Evolutionary conservation across 306 rosid species (phyloP).

Genomic region (Acmispon strigosus): DNA sequence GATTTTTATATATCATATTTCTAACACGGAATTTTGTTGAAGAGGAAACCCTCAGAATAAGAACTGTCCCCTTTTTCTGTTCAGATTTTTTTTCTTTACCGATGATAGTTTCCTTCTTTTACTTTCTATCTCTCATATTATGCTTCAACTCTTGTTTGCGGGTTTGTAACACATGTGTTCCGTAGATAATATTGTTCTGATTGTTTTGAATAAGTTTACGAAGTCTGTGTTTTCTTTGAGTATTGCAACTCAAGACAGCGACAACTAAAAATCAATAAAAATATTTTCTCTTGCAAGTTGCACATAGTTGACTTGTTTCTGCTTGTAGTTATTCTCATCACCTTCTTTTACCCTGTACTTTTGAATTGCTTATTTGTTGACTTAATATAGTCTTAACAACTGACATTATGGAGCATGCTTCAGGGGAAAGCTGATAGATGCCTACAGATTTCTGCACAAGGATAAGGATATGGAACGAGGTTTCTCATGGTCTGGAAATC

Average conservation of each 20-base stretch:
- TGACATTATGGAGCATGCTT: constrained; percentile 24
- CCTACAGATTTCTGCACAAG: constrained; percentile 74
- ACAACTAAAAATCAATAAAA: neutral
- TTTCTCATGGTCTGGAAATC: constrained; percentile 97
- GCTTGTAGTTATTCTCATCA: neutral
- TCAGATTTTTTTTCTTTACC: neutral
- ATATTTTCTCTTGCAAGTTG: constrained; percentile 2
- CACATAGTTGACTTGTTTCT: neutral
- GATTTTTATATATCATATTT: too few species aligned
- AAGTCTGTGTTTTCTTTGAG: neutral
- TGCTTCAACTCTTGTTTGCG: neutral
- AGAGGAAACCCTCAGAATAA: neutral
- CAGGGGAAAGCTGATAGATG: constrained; percentile 93
- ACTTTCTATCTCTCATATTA: neutral
- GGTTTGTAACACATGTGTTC: neutral
- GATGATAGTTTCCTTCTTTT: neutral
- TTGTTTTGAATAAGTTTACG: neutral
- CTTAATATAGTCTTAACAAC: constrained; percentile 15
- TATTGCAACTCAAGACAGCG: neutral
- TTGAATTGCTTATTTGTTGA: neutral
- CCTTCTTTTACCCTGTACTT: neutral
- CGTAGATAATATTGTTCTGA: constrained; percentile 6
- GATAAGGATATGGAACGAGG: constrained; percentile 85
- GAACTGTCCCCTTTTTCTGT: neutral
- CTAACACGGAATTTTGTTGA: neutral